Percentiles rank a stretch among this genome's conserved stretches.
Evolutionary conservation across 2,329 filamentous ascomycete species (phyloP).

Genomic region (Westerdykella ornata): DNA sequence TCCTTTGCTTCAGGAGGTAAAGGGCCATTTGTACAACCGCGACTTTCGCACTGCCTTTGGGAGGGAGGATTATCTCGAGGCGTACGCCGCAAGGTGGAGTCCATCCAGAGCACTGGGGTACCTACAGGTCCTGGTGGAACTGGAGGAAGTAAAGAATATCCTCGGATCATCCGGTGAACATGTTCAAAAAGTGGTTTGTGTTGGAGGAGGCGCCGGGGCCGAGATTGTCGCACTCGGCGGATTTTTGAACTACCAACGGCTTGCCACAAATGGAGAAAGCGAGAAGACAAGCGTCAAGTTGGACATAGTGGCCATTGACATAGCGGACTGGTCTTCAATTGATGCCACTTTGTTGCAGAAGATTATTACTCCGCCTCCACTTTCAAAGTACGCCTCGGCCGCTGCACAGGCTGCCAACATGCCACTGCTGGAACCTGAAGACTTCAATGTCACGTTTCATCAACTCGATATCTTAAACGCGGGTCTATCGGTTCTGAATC

Average conservation of each 20-base stretch:
- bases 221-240: conserved; percentile 60
- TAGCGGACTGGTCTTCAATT: conserved; percentile 68
- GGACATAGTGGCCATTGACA: conserved; percentile 65
- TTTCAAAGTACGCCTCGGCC: conserved; percentile 46
- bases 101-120: conserved; percentile 80
- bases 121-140: conserved; percentile 49
- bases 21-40: conserved; percentile 75
- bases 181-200: conserved; percentile 45
- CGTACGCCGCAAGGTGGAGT: conserved; percentile 88
- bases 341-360: conserved; percentile 52
- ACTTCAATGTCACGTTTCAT: conserved; percentile 39
- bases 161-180: neutral
- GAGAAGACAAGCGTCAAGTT: conserved; percentile 13
- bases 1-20: conserved; percentile 68
- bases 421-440: conserved; percentile 28
- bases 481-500: conserved; percentile 31
- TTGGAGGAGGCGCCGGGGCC: conserved; percentile 60
- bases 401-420: conserved; percentile 39
- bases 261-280: neutral
- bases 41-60: conserved; percentile 80
- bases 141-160: conserved; percentile 17
- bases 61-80: conserved; percentile 61
- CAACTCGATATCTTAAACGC: conserved; percentile 48
- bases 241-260: conserved; percentile 39
- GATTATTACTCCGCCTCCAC: conserved; percentile 47